Base-by-base conservation (phyloP, 805 yeast species). In the Wickerhamomyces xylosicus region DNA sequence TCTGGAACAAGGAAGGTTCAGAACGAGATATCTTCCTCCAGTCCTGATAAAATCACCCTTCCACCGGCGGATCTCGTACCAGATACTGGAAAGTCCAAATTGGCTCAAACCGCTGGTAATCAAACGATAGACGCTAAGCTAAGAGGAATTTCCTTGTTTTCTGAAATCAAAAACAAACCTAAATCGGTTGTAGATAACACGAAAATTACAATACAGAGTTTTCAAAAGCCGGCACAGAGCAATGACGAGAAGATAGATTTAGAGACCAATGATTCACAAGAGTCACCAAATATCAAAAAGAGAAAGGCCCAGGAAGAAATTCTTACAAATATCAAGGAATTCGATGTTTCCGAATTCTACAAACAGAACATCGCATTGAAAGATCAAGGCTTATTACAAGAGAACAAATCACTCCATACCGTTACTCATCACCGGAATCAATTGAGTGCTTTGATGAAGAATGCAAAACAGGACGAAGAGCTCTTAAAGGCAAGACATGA, bases 361-460 rank as follows among this genome's bases (percentile, higher is more conserved):
- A 38, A 47, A 4, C 28, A 47, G 6, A 54, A 54, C 28, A 37
- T 38, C 8, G 49, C 44, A n/a, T 22, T 53, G 34, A 50, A 49
- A 25, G 44, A 45, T 0, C 43, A 39, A 22, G 56, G 56, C 1
- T 36, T 44, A 17, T 36, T 54, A 11, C 41, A 44, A 25, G 52
- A 48, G 36, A 50, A 45, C 39, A 49, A 52, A 39, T 34, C 43
- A 11, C 39, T 54, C 3, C 50, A 49, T 19, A 33, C 45, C 0
- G 52, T 53, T 4, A 40, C 52, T 1, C 47, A 54, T 34, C 36
- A 35, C 9, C 50, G 43, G 37, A 54, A 54, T 36, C 58, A 54
- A 37, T 40, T 54, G 33, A 44, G 48, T 4, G 46, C 58, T 2
- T 39, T 54, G 27, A 45, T 54, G 34, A 53, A 52, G 36, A 54